Conservation (phyloP, 192 early-diverging fungal species). For the Linnemannia schmuckeri region DNA sequence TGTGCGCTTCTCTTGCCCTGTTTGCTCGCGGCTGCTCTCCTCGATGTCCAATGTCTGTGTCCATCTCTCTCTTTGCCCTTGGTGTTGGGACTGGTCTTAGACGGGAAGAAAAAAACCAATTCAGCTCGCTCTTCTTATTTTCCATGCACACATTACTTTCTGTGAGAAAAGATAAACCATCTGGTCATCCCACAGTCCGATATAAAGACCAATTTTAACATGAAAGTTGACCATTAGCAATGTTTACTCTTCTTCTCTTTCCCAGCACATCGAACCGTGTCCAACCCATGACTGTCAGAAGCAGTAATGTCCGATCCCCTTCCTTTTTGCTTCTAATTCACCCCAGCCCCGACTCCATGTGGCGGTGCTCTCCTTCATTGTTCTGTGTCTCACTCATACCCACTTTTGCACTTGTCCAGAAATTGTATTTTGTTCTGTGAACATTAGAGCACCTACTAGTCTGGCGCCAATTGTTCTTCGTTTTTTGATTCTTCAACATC, state of each 20-base stretch:
- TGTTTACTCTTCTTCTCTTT: background rate
- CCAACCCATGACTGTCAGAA: background rate
- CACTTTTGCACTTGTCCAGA: background rate
- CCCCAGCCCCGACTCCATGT: constrained; percentile 1
- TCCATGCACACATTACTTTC: background rate
- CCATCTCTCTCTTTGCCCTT: no score
- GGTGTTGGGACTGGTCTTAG: background rate
- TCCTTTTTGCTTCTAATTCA: background rate
- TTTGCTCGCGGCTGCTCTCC: no score
- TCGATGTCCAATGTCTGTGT: no score
- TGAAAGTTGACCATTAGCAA: background rate
- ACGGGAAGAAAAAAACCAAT: background rate
- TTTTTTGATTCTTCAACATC: background rate
- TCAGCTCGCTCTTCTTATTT: background rate
- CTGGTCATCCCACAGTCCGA: background rate
- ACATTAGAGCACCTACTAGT: background rate
- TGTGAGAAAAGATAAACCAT: background rate
- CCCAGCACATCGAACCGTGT: background rate
- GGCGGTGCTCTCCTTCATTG: background rate
- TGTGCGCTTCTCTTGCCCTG: background rate
- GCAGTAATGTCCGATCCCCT: background rate
- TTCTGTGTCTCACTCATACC: background rate
- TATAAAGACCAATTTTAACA: background rate
- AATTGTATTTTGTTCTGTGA: background rate
- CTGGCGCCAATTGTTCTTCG: background rate